Evolutionary conservation across 306 rosid species (phyloP).

Genomic region (Medicago arabica): DNA sequence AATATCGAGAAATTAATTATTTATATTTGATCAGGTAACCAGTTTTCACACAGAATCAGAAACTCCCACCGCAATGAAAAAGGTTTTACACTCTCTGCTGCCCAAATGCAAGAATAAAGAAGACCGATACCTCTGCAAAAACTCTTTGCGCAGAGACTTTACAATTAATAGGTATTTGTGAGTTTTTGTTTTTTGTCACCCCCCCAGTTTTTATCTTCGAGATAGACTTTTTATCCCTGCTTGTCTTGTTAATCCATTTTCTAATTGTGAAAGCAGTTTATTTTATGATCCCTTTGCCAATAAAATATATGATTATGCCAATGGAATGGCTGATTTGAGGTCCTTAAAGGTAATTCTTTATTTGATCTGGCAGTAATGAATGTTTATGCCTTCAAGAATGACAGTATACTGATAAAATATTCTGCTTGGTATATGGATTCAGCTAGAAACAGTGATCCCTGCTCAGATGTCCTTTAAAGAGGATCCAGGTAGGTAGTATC

Average conservation of each 20-base stretch:
- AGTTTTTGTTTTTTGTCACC: background rate
- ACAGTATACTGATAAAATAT: constrained; percentile 30
- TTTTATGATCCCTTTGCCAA: constrained; percentile 76
- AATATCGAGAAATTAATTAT: constrained; percentile 35
- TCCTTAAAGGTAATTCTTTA: constrained; percentile 53
- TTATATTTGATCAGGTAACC: constrained; percentile 64
- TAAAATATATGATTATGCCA: constrained; percentile 51
- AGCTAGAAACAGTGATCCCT: constrained; percentile 66
- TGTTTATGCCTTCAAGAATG: constrained; percentile 22
- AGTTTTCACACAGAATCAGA: constrained; percentile 79
- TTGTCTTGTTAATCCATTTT: constrained; percentile 39
- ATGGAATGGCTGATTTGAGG: constrained; percentile 53
- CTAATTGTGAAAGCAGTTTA: constrained; percentile 71
- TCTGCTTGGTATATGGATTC: constrained; percentile 41
- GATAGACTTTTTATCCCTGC: constrained; percentile 4
- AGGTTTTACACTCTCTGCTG: constrained; percentile 36
- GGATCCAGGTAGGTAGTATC: constrained; percentile 82
- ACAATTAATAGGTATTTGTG: constrained; percentile 73
- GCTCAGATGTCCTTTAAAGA: constrained; percentile 79
- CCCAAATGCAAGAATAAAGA: constrained; percentile 55
- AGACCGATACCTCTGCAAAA: constrained; percentile 67
- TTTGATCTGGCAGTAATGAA: constrained; percentile 32
- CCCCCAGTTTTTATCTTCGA: constrained; percentile 12
- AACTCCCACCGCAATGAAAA: constrained; percentile 40
- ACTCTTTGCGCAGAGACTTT: constrained; percentile 77